Evolutionary conservation across 2,329 filamentous ascomycete genomes (phyloP).

Genomic region (Cordyceps farinosa): DNA sequence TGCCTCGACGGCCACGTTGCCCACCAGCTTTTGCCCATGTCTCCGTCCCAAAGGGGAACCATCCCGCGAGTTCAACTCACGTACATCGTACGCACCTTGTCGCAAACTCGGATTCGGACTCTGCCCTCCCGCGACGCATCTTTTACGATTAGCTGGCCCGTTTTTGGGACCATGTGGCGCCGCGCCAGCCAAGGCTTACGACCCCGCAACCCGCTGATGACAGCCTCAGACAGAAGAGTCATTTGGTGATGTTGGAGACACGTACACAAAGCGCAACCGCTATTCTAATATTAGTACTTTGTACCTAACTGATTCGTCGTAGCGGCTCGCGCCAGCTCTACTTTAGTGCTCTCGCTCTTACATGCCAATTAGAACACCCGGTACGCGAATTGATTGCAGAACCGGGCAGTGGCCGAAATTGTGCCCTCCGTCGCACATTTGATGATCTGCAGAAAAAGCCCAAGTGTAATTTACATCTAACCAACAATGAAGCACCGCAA

Average conservation of each 20-base stretch:
- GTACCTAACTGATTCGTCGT: neutral
- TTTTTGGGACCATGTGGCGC: neutral
- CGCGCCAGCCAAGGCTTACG: constrained; percentile 6
- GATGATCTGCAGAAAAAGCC: neutral
- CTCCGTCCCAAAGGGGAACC: neutral
- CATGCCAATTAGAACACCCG: neutral
- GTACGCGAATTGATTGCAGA: neutral
- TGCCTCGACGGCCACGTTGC: neutral
- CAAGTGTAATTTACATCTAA: neutral
- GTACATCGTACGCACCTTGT: neutral
- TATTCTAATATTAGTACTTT: neutral
- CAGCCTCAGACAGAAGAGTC: neutral
- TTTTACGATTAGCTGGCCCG: neutral
- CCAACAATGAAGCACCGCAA: neutral
- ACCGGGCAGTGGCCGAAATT: neutral
- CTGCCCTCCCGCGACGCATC: neutral
- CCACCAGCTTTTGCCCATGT: neutral
- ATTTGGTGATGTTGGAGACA: neutral
- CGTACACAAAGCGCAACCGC: neutral
- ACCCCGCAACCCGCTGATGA: constrained; percentile 1
- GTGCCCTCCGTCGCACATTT: neutral
- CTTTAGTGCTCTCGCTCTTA: neutral
- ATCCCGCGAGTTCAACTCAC: constrained; percentile 9
- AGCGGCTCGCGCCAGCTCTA: neutral
- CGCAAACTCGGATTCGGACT: constrained; percentile 10